A percentile compares a stretch with the other conserved stretches of the same genome.
phyloP scores from a whole-genome alignment of 768 basidiomycete species.

The Boletus fagicola region DNA sequence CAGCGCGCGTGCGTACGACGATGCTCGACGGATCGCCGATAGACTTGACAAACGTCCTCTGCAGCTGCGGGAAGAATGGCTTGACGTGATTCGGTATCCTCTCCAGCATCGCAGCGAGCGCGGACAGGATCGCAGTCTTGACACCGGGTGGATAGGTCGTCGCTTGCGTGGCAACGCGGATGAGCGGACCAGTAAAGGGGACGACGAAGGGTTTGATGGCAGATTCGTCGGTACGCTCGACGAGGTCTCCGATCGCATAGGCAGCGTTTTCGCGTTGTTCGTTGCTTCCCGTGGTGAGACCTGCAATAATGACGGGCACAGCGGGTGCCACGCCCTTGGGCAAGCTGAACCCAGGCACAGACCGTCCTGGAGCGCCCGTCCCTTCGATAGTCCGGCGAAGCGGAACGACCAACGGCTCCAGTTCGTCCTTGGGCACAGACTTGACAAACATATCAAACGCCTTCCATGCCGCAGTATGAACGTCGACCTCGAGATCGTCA shows the following conservation, averaged over 20 bases:
- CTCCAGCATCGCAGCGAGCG: conserved; percentile 81
- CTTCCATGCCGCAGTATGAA: conserved; percentile 79
- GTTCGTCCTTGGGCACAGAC: conserved; percentile 86
- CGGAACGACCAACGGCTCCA: conserved; percentile 87
- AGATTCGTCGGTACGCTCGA: conserved; percentile 77
- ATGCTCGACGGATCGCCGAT: conserved; percentile 75
- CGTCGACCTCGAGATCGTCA: conserved; percentile 71
- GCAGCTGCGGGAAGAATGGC: conserved; percentile 98
- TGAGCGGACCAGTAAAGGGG: conserved; percentile 92
- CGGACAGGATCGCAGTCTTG: conserved; percentile 86
- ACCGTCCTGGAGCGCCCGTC: conserved; percentile 71
- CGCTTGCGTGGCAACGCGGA: conserved; percentile 89
- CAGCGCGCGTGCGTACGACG: conserved; percentile 79
- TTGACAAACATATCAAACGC: conserved; percentile 89
- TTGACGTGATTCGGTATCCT: conserved; percentile 87
- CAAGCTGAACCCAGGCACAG: conserved; percentile 83
- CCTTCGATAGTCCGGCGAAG: conserved; percentile 86
- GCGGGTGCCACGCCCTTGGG: conserved; percentile 80
- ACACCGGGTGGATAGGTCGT: conserved; percentile 89
- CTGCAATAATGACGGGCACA: conserved; percentile 86
- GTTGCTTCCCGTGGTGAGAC: conserved; percentile 91
- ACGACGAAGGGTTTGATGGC: conserved; percentile 96
- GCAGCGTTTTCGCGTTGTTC: conserved; percentile 95
- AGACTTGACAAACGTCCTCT: conserved; percentile 95
- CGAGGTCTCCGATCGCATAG: conserved; percentile 93